Base-by-base conservation (phyloP, 306 rosid genomes). In the Geum urbanum region DNA sequence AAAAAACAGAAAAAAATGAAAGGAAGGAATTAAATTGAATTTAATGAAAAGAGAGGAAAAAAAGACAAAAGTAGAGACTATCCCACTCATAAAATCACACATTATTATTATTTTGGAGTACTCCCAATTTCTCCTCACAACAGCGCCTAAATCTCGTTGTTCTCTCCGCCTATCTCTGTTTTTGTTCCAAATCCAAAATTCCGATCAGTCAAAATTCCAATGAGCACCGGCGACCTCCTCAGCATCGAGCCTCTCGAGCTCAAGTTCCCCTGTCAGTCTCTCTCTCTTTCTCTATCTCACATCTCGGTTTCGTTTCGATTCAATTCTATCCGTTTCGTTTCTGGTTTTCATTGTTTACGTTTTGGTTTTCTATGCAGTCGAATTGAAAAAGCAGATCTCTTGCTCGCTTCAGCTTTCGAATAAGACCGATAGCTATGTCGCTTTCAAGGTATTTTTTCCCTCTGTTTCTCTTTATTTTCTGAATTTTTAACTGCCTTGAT, bases 361-460 rank as follows among this genome's bases (percentile, higher is more conserved):
- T 74, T 63, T 46, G 46, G 27, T 11, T 53, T 12, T 45, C 27
- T 43, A 1, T 8, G 77, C 72, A 92, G 98, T 92, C 80, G 96
- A 92, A 78, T 81, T 92, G 86, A 92, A 76, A 89, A 89, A 86
- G 82, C 96, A 89, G 98, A 92, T 92, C 92, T 87, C 95, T 7
- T 89, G 91, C 69, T 81, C 95, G 80, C 95, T 92, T 76, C 87
- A 78, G 74, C 81, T 92, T 72, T 86, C 92, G 8, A 92, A 92
- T 80, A 87, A 87, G 84, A 92, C 95, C 53, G 98, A 92, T 57
- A 76, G 49, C 73, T 87, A 76, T 80, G 91, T 92, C 50, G 98
- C 96, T 76, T 92, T 87, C 86, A 92, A 92, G 96, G 98, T 92
- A 58, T 63, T 70, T 5, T 7, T 35, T 43, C 70, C 70, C 72